Conservation (phyloP, 257 asterid species). For the Leonotis leonurus region DNA sequence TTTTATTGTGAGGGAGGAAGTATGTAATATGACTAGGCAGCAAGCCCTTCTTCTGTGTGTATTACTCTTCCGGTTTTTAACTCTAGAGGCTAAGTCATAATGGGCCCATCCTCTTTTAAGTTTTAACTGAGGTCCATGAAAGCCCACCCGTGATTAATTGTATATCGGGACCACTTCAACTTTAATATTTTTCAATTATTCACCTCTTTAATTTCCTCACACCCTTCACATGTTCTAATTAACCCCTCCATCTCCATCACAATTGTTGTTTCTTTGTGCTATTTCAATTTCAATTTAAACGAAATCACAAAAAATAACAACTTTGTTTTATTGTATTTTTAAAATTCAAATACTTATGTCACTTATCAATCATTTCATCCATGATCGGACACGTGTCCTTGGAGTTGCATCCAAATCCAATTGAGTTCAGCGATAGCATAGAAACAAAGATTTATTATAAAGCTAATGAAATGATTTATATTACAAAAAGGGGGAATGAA, state of each 20-base stretch:
- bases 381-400: too few species aligned
- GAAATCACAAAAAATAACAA: neutral
- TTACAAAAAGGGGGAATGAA: neutral
- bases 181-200: neutral
- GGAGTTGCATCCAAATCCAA: too few species aligned
- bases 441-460: neutral
- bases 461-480: slow-evolving; percentile 8
- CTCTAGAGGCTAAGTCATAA: neutral
- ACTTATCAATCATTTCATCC: too few species aligned
- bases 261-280: neutral
- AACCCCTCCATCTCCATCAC: neutral
- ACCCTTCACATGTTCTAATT: slow-evolving; percentile 17
- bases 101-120: slow-evolving; percentile 14
- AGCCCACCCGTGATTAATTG: slow-evolving; percentile 19
- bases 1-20: too few species aligned
- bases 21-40: too few species aligned
- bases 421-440: too few species aligned
- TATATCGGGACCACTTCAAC: neutral
- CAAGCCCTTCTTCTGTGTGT: too few species aligned
- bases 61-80: too few species aligned
- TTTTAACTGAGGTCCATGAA: neutral
- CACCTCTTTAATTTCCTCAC: slow-evolving; percentile 5
- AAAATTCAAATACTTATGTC: neutral
- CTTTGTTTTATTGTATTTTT: neutral
- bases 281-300: neutral